A percentile compares a stretch with the other conserved stretches of the same genome.
Conservation (phyloP, 1,284 basidiomycete species). For the Ganoderma boninense region DNA sequence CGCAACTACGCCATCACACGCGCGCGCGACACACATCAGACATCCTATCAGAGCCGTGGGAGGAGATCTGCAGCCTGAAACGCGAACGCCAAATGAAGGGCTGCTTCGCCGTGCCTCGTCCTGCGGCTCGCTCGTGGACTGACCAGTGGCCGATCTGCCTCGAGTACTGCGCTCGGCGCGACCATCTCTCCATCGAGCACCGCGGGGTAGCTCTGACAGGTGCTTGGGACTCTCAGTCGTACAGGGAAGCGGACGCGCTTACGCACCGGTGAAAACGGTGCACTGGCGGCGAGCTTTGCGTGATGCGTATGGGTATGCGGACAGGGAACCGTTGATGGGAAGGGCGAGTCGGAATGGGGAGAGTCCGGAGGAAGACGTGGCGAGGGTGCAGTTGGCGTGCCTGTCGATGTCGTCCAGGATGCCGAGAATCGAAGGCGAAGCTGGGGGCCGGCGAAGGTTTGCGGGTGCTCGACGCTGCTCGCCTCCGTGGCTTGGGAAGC, state of each 20-base stretch:
- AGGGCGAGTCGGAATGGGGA: background rate
- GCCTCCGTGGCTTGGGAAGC: background rate
- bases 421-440: background rate
- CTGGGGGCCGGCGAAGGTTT: background rate
- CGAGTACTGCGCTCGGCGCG: background rate
- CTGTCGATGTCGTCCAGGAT: background rate
- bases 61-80: constrained; percentile 5
- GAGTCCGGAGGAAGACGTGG: background rate
- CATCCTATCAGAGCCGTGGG: constrained; percentile 7
- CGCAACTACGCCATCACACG: background rate
- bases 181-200: too few relatives aligned
- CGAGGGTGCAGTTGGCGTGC: background rate
- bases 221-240: background rate
- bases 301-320: background rate
- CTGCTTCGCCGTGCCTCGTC: background rate
- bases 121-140: background rate
- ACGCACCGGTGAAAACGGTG: background rate
- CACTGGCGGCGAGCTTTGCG: background rate
- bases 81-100: background rate
- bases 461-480: background rate
- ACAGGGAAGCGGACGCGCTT: background rate
- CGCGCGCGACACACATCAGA: background rate
- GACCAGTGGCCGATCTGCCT: background rate
- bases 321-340: background rate
- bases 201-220: background rate